Conservation (phyloP, 1,139 yeast species). For the Saccharomyces uvarum region DNA sequence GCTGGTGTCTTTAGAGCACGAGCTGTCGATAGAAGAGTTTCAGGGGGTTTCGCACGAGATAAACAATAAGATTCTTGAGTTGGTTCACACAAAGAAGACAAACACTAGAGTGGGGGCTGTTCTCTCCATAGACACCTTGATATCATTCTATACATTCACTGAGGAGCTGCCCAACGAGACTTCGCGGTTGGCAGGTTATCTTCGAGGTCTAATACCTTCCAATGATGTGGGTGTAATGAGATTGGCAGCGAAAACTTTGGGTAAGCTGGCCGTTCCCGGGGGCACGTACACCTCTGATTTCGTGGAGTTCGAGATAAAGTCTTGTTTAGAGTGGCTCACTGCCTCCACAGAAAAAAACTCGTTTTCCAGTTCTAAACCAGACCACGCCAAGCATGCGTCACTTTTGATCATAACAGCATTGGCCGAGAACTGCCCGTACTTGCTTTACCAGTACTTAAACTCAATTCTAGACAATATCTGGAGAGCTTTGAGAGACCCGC, state of each 20-base stretch:
- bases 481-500: slow-evolving; percentile 78
- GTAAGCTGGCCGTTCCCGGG: slow-evolving; percentile 82
- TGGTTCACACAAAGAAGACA: slow-evolving; percentile 67
- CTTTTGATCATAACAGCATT: slow-evolving; percentile 74
- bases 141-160: slow-evolving; percentile 66
- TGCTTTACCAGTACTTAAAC: slow-evolving; percentile 69
- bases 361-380: slow-evolving; percentile 58
- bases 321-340: slow-evolving; percentile 87
- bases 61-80: slow-evolving; percentile 78
- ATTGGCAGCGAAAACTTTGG: slow-evolving; percentile 78
- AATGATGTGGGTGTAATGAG: slow-evolving; percentile 79
- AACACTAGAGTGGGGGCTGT: slow-evolving; percentile 81
- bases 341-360: slow-evolving; percentile 35
- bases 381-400: slow-evolving; percentile 83
- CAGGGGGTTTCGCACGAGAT: slow-evolving; percentile 76
- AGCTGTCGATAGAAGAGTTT: slow-evolving; percentile 68
- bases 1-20: slow-evolving; percentile 64
- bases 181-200: slow-evolving; percentile 80
- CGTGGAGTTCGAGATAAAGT: slow-evolving; percentile 84
- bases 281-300: slow-evolving; percentile 85
- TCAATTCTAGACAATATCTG: slow-evolving; percentile 81
- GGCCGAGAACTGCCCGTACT: slow-evolving; percentile 81
- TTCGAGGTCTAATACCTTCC: slow-evolving; percentile 72
- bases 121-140: slow-evolving; percentile 82
- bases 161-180: slow-evolving; percentile 84